A percentile compares a stretch with the other conserved stretches of the same genome.
These are phyloP conservation scores for Fusarium gaditjirri DNA, from an alignment of 2,329 filamentous ascomycete species.

Conservation along the genomic window DNA sequence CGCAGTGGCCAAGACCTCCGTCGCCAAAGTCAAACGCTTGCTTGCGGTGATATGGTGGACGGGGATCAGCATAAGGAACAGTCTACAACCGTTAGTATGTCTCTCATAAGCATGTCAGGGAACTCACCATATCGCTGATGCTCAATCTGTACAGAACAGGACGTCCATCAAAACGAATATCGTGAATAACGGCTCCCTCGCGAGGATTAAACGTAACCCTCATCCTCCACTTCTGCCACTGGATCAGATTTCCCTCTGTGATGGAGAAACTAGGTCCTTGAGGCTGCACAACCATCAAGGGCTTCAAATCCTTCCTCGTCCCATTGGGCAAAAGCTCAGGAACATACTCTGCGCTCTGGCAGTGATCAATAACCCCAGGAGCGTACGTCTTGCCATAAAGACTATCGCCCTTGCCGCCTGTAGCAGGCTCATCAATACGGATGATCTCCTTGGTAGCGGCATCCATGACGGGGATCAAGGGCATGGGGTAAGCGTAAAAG, in stretches of 20 bases:
- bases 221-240: constrained; percentile 76
- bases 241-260: constrained; percentile 53
- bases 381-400: constrained; percentile 32
- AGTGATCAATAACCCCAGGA: constrained; percentile 45
- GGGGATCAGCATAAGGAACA: constrained; percentile 73
- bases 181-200: constrained; percentile 76
- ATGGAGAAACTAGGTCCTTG: constrained; percentile 56
- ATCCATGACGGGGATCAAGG: constrained; percentile 57
- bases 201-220: constrained; percentile 75
- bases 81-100: constrained; percentile 29
- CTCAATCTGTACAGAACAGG: constrained; percentile 74
- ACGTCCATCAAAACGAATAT: constrained; percentile 73
- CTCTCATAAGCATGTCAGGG: fast-evolving
- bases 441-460: constrained; percentile 45
- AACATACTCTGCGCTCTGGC: constrained; percentile 51
- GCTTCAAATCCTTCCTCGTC: constrained; percentile 64
- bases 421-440: constrained; percentile 50
- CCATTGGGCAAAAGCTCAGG: constrained; percentile 55
- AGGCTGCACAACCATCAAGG: constrained; percentile 60
- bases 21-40: constrained; percentile 78
- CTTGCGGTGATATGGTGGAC: constrained; percentile 71
- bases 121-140: constrained; percentile 72
- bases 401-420: constrained; percentile 46
- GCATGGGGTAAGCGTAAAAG: constrained; percentile 65
- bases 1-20: constrained; percentile 70